These are phyloP conservation scores for Avena insularis DNA, from an alignment of 176 grass and related monocot genomes.

Conservation along the genomic window DNA sequence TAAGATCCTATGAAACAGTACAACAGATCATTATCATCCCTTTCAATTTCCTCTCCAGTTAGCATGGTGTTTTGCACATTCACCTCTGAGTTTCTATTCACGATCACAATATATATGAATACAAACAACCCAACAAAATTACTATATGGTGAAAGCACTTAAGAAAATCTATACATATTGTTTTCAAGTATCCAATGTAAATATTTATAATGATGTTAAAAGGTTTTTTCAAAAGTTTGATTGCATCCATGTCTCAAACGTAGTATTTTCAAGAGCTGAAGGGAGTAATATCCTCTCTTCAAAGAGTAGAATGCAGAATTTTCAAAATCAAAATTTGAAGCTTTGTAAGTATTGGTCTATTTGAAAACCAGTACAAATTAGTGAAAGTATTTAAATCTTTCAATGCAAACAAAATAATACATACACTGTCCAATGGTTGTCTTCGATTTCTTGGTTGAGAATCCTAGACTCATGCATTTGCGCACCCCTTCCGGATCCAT, in stretches of 20 bases:
- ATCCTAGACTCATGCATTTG: slow-evolving; percentile 93
- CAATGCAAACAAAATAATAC: slow-evolving; percentile 16
- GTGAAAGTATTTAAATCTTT: slow-evolving; percentile 29
- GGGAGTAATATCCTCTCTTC: background rate
- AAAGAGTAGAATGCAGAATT: slow-evolving; percentile 16
- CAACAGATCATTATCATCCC: background rate
- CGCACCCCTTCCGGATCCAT: slow-evolving; percentile 95
- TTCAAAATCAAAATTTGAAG: background rate
- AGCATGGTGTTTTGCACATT: background rate
- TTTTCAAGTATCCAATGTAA: background rate
- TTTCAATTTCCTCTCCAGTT: slow-evolving; percentile 15
- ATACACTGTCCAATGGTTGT: slow-evolving; percentile 96
- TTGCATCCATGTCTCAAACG: background rate
- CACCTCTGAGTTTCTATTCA: background rate
- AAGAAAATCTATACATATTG: background rate
- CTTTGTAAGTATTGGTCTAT: background rate
- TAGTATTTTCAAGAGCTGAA: background rate
- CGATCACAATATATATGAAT: background rate
- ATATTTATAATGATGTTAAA: background rate
- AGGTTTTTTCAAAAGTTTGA: background rate
- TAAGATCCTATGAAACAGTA: background rate
- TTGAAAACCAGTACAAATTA: slow-evolving; percentile 1
- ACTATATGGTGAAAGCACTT: background rate
- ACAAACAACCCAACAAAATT: background rate
- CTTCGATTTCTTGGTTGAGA: slow-evolving; percentile 96